Conservation (phyloP, 163 green algal species). For the Trebouxia gelatinosa region DNA sequence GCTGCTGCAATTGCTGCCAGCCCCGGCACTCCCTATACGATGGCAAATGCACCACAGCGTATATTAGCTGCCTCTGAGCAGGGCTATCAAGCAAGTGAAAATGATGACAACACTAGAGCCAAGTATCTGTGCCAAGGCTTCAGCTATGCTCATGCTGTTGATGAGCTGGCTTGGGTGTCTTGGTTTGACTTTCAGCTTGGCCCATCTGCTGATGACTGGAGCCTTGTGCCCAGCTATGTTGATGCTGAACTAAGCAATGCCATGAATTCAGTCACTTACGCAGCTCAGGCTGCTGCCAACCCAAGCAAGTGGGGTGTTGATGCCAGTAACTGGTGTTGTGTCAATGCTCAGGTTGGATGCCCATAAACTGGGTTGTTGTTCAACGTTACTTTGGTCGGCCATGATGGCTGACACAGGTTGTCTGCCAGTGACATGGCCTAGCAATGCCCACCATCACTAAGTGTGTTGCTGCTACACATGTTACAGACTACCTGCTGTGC, state of each 20-base stretch:
- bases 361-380: too few species aligned
- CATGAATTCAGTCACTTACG: background rate
- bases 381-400: too few species aligned
- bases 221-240: background rate
- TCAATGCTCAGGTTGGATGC: slow-evolving; percentile 6
- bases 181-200: slow-evolving; percentile 19
- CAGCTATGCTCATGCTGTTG: background rate
- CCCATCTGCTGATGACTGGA: slow-evolving; percentile 11
- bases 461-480: too few species aligned
- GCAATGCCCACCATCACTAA: too few species aligned
- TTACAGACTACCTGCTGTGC: too few species aligned
- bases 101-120: slow-evolving; percentile 1
- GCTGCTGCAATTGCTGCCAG: slow-evolving; percentile 1
- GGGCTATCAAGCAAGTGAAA: slow-evolving; percentile 9
- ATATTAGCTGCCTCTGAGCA: slow-evolving; percentile 18
- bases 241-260: slow-evolving; percentile 15
- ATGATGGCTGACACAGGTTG: too few species aligned
- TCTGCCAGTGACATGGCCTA: too few species aligned
- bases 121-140: slow-evolving; percentile 14
- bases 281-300: slow-evolving; percentile 16
- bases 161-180: slow-evolving; percentile 9
- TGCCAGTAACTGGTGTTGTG: slow-evolving; percentile 19
- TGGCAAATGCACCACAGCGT: slow-evolving; percentile 12
- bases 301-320: slow-evolving; percentile 23
- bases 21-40: slow-evolving; percentile 18